Evolutionary conservation across 1,139 yeast species (phyloP).

Genomic region (Blastobotrys raffinosifermentans): DNA sequence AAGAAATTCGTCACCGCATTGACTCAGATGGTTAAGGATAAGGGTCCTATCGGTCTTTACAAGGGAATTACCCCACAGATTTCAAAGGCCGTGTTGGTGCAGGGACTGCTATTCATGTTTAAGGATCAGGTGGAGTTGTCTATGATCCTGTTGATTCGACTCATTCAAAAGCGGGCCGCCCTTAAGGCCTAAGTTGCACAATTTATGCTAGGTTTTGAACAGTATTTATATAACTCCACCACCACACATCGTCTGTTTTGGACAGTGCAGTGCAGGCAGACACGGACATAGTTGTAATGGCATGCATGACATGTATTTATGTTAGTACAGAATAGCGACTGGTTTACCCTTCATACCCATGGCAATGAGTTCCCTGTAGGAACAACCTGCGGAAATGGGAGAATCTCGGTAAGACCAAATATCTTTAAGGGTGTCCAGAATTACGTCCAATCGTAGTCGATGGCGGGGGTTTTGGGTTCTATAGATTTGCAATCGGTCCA

Average conservation of each 20-base stretch:
- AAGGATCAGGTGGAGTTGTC: constrained; percentile 52
- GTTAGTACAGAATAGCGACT: constrained; percentile 13
- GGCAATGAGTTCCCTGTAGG: constrained; percentile 15
- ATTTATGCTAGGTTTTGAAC: no score
- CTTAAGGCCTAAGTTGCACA: background rate
- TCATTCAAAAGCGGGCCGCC: constrained; percentile 13
- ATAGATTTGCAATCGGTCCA: constrained; percentile 15
- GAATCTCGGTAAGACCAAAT: constrained; percentile 18
- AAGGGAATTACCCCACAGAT: constrained; percentile 81
- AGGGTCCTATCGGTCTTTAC: constrained; percentile 55
- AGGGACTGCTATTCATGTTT: constrained; percentile 78
- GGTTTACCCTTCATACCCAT: constrained; percentile 12
- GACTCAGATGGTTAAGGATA: constrained; percentile 42
- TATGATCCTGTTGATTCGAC: constrained; percentile 30
- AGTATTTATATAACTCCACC: no score
- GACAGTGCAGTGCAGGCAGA: no score
- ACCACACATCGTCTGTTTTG: no score
- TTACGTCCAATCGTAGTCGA: constrained; percentile 14
- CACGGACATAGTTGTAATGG: no score
- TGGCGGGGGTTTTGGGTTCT: no score
- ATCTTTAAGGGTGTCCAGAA: constrained; percentile 14
- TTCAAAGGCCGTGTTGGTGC: constrained; percentile 76
- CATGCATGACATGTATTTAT: no score
- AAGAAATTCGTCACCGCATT: constrained; percentile 51
- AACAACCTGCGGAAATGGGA: constrained; percentile 9